Base-by-base conservation (phyloP, 78 protist genomes). In the Cavenderia fasciculata region DNA sequence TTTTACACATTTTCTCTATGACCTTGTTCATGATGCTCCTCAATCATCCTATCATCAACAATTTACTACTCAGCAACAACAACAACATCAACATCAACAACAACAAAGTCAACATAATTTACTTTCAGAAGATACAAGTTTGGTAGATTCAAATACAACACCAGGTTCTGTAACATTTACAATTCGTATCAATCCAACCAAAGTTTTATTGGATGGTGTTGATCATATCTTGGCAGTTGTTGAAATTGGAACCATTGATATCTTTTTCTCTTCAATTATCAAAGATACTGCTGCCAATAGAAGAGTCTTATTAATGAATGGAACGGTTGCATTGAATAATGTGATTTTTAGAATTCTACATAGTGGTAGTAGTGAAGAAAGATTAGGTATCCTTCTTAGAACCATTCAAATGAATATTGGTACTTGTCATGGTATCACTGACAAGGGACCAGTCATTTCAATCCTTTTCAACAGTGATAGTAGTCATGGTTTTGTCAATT, bases 391-490 rank as follows among this genome's bases (percentile, higher is more conserved):
- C 36, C 44, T 68, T 7, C 23, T 65, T 25, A 41, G 66, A 33
- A 68, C 79, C 43, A 41, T 82, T 10, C 59, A 61, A 33, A 61
- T 57, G 2, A 82, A 82, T 43, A 74, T 82, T 43, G 90, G 90
- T 46, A 82, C 74, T 41, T 76, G 79, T 10, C 90, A 82, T 43
- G 90, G 90, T 56, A 82, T 82, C 7, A 68, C 90, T 14, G 49
- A 47, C 7, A 56, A 74, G 6, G 74, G 90, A 18, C 90, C 90
- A 34, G 41, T 82, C 1, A 23, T 82, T 18, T 68, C 78, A 21
- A 54, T 82, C 5, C 23, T 82, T 3, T 54, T 68, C 10, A 65
- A 82, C 25, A 31, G 44, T 43, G 90, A 82, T 38, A 46, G 43
- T 33, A 38, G 79, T 4, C 76, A 70, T 33, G 78, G 76, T 12